Percentiles rank a stretch among this genome's conserved stretches.
Conservation (phyloP, 257 asterid genomes). For the Handroanthus guayacan region DNA sequence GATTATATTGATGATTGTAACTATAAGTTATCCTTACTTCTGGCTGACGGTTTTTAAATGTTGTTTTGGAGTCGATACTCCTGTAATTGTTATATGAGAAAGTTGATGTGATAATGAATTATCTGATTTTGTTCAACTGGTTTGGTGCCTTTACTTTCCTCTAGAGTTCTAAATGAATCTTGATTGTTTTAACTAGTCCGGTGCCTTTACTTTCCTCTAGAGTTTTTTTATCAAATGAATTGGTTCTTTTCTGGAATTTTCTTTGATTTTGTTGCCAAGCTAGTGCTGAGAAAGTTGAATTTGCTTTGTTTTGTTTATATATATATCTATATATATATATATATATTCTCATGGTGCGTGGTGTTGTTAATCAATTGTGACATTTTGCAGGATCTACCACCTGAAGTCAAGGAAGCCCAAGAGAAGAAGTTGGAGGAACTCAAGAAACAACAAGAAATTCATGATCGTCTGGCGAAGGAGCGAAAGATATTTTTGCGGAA, state of each 20-base stretch:
- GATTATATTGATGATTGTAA: not conserved
- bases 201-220: not conserved
- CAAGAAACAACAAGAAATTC: conserved; percentile 84
- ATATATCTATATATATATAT: not conserved
- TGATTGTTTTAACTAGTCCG: not conserved
- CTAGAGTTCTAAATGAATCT: not conserved
- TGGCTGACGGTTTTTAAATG: not conserved
- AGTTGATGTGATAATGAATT: conserved; percentile 1
- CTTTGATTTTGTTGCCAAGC: not conserved
- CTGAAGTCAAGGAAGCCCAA: conserved; percentile 75
- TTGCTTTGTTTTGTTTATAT: not conserved
- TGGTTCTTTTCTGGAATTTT: not conserved
- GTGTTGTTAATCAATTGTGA: not conserved
- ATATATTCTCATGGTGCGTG: not conserved
- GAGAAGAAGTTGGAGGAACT: conserved; percentile 82
- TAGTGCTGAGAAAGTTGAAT: not conserved
- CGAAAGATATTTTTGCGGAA: conserved; percentile 73
- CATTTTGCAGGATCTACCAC: conserved; percentile 71
- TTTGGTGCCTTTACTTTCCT: not conserved
- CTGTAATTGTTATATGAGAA: not conserved
- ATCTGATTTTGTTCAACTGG: not conserved
- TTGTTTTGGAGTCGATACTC: conserved; percentile 1
- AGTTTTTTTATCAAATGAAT: not conserved
- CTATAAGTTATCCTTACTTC: not conserved
- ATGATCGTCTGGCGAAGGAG: conserved; percentile 75